Evolutionary conservation across 805 yeast genomes (phyloP), one percentile per base, ranked within the genome.

Genomic region (Zygosaccharomyces gambellarensis): DNA sequence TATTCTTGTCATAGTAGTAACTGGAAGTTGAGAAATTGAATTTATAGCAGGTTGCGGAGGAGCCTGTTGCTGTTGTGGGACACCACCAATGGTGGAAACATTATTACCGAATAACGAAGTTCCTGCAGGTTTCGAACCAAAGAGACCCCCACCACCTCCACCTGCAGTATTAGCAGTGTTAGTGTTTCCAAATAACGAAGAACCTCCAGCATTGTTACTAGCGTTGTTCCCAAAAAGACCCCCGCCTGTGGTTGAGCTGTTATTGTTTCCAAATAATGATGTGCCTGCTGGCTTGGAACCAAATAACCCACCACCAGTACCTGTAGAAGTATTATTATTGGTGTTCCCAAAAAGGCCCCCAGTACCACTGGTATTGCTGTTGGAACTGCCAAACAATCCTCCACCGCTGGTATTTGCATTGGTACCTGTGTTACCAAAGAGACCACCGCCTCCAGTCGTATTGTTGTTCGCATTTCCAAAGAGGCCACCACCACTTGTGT

Each of bases 1-100:
- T 8, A 87, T 85, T 44, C 85, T 76, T 0, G 92, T 83, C 82
- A 87, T 80, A 11, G 90, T 81, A 9, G 85, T 83, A 40, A 87
- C 71, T 4, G 76, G 74, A 46, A 71, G 63, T 49, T 72, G 81
- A 8, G 68, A 67, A 23, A 73, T 75, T 39, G 70, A 71, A 40
- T 73, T 74, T 43, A 69, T 70, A 30, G 71, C 75, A 36, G 72
- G 74, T 39, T 64, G 68, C 46, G 57, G 67, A 22, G 67, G 70
- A 12, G 30, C 52, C 32, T 55, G 63, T 47, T 55, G 61, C 47
- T 47, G 57, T 39, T 53, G 61, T 17, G 50, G 43, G 1, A 58
- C 53, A 31, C 51, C 58, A 21, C 50, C 45, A 25, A 27, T 17
- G 41, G 39, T 45, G 43, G 45, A 58, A 8, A 50, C 32, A 28